phyloP scores from a whole-genome alignment of 805 yeast genomes.

The Wickerhamiella kurtzmanii region DNA sequence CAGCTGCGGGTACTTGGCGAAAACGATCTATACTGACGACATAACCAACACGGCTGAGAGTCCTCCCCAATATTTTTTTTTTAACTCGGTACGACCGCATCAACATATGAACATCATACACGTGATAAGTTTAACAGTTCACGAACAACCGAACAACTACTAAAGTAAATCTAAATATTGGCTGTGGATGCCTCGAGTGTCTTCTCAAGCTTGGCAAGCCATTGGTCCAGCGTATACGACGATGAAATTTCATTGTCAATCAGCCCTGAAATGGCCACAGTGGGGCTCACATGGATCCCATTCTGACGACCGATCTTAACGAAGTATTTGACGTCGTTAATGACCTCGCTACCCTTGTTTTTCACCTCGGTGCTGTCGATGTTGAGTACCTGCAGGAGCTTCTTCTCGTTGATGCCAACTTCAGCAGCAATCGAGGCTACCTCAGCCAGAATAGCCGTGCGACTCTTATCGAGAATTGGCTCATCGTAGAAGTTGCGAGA shows the following conservation, averaged over 20 bases:
- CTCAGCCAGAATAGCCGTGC: conserved; percentile 42
- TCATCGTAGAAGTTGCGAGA: conserved; percentile 48
- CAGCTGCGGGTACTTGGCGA: too few relatives aligned
- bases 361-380: conserved; percentile 23
- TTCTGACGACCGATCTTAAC: conserved; percentile 59
- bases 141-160: too few relatives aligned
- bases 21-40: too few relatives aligned
- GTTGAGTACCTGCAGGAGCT: conserved; percentile 25
- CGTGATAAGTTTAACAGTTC: too few relatives aligned
- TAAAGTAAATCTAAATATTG: conserved; percentile 4
- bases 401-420: conserved; percentile 29
- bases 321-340: conserved; percentile 58
- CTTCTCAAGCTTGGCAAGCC: conserved; percentile 21
- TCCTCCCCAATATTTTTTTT: too few relatives aligned
- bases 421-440: conserved; percentile 38
- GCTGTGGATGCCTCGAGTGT: conserved; percentile 1
- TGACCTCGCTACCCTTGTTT: conserved; percentile 47
- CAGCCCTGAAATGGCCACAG: conserved; percentile 60
- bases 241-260: conserved; percentile 45
- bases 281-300: conserved; percentile 78
- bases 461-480: conserved; percentile 38
- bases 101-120: too few relatives aligned
- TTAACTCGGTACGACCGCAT: too few relatives aligned
- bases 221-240: conserved; percentile 39
- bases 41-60: too few relatives aligned